phyloP scores from a whole-genome alignment of 2,329 filamentous ascomycete genomes.

The Eutypella sp. region DNA sequence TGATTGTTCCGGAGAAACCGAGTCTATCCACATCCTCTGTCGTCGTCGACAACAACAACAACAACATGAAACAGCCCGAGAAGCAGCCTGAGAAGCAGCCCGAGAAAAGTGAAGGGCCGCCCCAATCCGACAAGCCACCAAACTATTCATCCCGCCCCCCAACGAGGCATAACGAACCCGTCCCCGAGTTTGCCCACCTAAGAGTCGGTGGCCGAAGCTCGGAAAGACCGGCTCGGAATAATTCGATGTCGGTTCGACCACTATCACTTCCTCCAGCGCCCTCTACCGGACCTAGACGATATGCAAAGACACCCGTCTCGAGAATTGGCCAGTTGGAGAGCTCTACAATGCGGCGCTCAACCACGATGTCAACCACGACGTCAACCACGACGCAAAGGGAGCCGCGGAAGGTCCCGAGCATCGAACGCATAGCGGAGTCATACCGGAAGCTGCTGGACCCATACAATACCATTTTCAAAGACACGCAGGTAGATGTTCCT shows the following conservation, averaged over 20 bases:
- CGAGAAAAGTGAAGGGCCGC: constrained; percentile 21
- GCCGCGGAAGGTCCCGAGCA: constrained; percentile 33
- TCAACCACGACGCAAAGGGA: no score
- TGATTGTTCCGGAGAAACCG: constrained; percentile 9
- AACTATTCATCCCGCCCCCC: constrained; percentile 14
- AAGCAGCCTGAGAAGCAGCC: constrained; percentile 26
- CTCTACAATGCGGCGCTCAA: constrained; percentile 9
- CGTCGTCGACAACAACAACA: constrained; percentile 19
- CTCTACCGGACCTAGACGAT: constrained; percentile 33
- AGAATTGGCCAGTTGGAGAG: constrained; percentile 46
- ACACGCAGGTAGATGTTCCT: constrained; percentile 22
- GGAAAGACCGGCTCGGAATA: constrained; percentile 12
- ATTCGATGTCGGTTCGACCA: constrained; percentile 8
- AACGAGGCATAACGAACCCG: not conserved
- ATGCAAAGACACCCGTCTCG: constrained; percentile 48
- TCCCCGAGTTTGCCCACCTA: constrained; percentile 32
- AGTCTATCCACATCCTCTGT: constrained; percentile 8
- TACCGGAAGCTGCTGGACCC: constrained; percentile 43
- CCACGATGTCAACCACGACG: constrained; percentile 16
- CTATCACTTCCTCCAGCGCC: constrained; percentile 17
- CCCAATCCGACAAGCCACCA: constrained; percentile 9
- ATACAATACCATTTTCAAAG: constrained; percentile 28
- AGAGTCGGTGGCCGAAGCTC: constrained; percentile 19
- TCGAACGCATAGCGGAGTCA: constrained; percentile 46
- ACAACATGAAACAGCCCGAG: constrained; percentile 23